These are phyloP conservation scores for Paraconiothyrium sp. DNA, from an alignment of 2,329 filamentous ascomycete genomes.

Conservation along the genomic window DNA sequence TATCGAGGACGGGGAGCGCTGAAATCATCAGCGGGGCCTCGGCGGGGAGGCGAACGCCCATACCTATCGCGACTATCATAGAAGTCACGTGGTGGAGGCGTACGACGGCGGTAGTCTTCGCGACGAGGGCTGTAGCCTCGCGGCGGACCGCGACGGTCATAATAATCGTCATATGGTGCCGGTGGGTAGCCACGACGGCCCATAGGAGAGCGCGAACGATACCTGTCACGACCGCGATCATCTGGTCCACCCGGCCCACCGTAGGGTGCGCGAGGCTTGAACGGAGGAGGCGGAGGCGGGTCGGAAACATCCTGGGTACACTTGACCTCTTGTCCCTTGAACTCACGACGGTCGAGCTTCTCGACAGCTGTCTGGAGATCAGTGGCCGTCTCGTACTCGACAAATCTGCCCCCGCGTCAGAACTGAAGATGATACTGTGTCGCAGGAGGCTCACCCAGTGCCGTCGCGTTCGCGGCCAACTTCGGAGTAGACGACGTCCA, in stretches of 20 bases:
- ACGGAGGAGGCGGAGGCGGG: slow-evolving; percentile 48
- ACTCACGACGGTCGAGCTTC: slow-evolving; percentile 91
- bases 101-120: slow-evolving; percentile 87
- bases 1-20: slow-evolving; percentile 70
- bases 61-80: slow-evolving; percentile 76
- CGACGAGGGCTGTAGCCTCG: slow-evolving; percentile 86
- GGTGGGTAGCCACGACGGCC: slow-evolving; percentile 72
- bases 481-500: slow-evolving; percentile 98
- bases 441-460: slow-evolving; percentile 75
- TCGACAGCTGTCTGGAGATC: slow-evolving; percentile 92
- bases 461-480: slow-evolving; percentile 91
- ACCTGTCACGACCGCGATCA: slow-evolving; percentile 76
- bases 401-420: slow-evolving; percentile 71
- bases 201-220: slow-evolving; percentile 78
- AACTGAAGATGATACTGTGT: not conserved
- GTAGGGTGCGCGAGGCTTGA: slow-evolving; percentile 47
- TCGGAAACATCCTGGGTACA: slow-evolving; percentile 83
- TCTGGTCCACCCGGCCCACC: slow-evolving; percentile 57
- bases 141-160: slow-evolving; percentile 83
- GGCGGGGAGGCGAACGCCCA: slow-evolving; percentile 73
- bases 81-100: slow-evolving; percentile 80
- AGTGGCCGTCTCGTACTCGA: slow-evolving; percentile 93
- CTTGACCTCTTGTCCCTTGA: slow-evolving; percentile 86
- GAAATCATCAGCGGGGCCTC: slow-evolving; percentile 76
- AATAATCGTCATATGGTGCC: slow-evolving; percentile 71